Conservation (phyloP, 768 basidiomycete genomes). For the Tricholoma hemisulphureum region DNA sequence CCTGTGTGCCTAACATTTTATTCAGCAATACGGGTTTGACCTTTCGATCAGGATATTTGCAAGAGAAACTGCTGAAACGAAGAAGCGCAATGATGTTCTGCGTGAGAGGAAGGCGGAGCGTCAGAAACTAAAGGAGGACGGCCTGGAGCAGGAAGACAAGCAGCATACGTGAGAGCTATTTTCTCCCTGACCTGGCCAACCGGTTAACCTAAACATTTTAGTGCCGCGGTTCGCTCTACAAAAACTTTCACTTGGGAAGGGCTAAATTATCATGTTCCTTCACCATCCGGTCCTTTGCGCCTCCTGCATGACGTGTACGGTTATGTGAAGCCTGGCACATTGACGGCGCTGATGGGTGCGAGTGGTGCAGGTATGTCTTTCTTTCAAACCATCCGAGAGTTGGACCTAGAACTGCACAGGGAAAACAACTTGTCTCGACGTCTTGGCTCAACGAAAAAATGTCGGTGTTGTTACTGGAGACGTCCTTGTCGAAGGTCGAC, state of each 20-base stretch:
- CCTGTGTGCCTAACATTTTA: slow-evolving; percentile 8
- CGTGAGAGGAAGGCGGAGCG: slow-evolving; percentile 51
- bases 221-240: slow-evolving; percentile 1
- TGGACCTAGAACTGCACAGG: slow-evolving; percentile 34
- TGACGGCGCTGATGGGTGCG: slow-evolving; percentile 88
- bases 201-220: background rate
- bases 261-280: slow-evolving; percentile 75
- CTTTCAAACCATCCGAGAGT: slow-evolving; percentile 1
- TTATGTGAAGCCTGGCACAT: slow-evolving; percentile 81
- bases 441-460: slow-evolving; percentile 69
- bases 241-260: slow-evolving; percentile 81
- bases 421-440: slow-evolving; percentile 77
- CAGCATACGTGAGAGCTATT: slow-evolving; percentile 10
- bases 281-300: slow-evolving; percentile 54
- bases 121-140: slow-evolving; percentile 20
- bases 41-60: slow-evolving; percentile 57
- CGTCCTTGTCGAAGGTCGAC: slow-evolving; percentile 63
- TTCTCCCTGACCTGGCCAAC: background rate
- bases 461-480: slow-evolving; percentile 67
- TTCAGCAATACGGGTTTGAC: slow-evolving; percentile 49
- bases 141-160: slow-evolving; percentile 1
- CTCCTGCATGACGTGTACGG: slow-evolving; percentile 77
- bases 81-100: slow-evolving; percentile 52
- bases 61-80: slow-evolving; percentile 54
- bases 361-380: slow-evolving; percentile 62